A percentile compares a stretch with the other conserved stretches of the same genome.
Evolutionary conservation across 768 basidiomycete genomes (phyloP).

Genomic region (Psilocybe tampanensis): DNA sequence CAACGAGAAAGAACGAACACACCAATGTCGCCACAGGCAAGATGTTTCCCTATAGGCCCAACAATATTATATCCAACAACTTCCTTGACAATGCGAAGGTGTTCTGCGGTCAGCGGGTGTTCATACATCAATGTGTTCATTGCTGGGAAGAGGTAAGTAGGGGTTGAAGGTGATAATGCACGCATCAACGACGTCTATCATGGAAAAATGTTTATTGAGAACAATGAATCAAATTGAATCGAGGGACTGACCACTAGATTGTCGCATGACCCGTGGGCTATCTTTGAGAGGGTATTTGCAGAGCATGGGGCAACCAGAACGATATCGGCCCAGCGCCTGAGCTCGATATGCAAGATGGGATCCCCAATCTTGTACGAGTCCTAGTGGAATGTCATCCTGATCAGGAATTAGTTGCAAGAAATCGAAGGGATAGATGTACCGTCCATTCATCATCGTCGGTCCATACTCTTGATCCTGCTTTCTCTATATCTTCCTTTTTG

Average conservation of each 20-base stretch:
- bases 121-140: slow-evolving; percentile 99
- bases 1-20: slow-evolving; percentile 25
- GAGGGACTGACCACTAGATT: slow-evolving; percentile 70
- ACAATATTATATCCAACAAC: slow-evolving; percentile 79
- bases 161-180: slow-evolving; percentile 80
- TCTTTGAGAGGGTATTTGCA: slow-evolving; percentile 95
- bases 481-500: slow-evolving; percentile 50
- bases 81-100: slow-evolving; percentile 74
- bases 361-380: slow-evolving; percentile 77
- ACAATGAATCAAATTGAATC: neutral
- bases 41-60: slow-evolving; percentile 84
- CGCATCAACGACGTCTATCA: slow-evolving; percentile 77
- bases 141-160: slow-evolving; percentile 91
- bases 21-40: slow-evolving; percentile 95
- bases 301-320: slow-evolving; percentile 96
- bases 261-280: slow-evolving; percentile 87
- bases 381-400: slow-evolving; percentile 47
- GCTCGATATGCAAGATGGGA: slow-evolving; percentile 95
- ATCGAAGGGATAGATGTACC: slow-evolving; percentile 44
- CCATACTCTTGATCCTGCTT: slow-evolving; percentile 72
- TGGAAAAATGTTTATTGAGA: neutral
- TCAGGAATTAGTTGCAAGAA: neutral
- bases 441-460: slow-evolving; percentile 92
- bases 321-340: slow-evolving; percentile 92
- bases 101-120: slow-evolving; percentile 87